A percentile compares a stretch with the other conserved stretches of the same genome.
Conservation (phyloP, 768 basidiomycete genomes). For the Neoboletus subvelutipes region DNA sequence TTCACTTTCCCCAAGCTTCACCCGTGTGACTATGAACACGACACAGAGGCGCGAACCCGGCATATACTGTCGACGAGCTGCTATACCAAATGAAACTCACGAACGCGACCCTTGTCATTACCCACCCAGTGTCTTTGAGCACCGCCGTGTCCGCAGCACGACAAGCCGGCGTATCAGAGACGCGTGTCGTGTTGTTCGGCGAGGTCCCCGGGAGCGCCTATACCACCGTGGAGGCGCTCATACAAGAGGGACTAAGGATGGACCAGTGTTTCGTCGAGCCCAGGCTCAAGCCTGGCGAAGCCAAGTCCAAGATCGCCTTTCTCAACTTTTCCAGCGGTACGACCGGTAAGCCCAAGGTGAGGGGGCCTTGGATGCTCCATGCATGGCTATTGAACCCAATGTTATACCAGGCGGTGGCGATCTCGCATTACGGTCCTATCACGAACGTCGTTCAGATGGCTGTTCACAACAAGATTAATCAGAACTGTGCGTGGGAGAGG, state of each 20-base stretch:
- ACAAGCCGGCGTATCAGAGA: conserved; percentile 29
- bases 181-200: conserved; percentile 31
- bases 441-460: conserved; percentile 63
- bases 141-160: conserved; percentile 32
- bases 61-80: conserved; percentile 34
- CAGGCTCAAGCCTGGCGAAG: conserved; percentile 54
- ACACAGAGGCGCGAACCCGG: conserved; percentile 35
- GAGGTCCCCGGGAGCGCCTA: conserved; percentile 11
- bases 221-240: conserved; percentile 46
- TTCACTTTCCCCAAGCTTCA: not conserved
- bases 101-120: conserved; percentile 30
- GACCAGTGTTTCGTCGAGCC: conserved; percentile 44
- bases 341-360: conserved; percentile 50
- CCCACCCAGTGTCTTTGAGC: conserved; percentile 28
- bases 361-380: not conserved
- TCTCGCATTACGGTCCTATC: conserved; percentile 65
- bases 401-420: conserved; percentile 54
- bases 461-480: conserved; percentile 44
- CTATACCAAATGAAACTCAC: conserved; percentile 33
- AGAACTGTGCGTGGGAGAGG: conserved; percentile 40
- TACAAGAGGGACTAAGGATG: conserved; percentile 42
- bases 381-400: not conserved
- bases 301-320: conserved; percentile 60
- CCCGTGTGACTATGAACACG: not conserved
- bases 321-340: conserved; percentile 76